Base-by-base conservation (phyloP, 2,329 filamentous ascomycete genomes). In the Dactylellina cionopaga region DNA sequence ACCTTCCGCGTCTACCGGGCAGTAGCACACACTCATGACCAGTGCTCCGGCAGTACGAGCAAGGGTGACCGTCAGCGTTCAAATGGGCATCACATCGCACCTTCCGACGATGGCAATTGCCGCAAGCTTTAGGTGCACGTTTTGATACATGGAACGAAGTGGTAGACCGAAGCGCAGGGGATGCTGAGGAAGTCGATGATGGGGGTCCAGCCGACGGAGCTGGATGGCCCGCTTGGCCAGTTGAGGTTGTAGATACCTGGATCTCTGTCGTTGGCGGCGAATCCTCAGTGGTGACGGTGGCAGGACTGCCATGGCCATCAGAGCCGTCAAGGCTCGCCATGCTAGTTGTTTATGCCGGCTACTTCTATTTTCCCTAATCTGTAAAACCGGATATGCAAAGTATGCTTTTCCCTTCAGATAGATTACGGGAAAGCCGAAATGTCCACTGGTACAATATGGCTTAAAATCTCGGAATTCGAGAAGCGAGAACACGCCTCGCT, bases 281-380 rank as follows among this genome's bases (percentile, higher is more conserved):
- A 19, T 72, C 59, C 7, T 65, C 68, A 22, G 68, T 60, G 15
- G 68, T 59, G 29, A 29, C 54, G 29, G 68, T 59, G 33, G 52
- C 68, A 52, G 68, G 68, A 31, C 68, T 72, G 52, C 22, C 68
- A 22, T 54, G 52, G 37, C 59, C 59, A 9, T 72, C 68, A 51
- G 68, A 72, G 68, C 68, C 68, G 46, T 72, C 68, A 29, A 72
- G 68, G 59, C 68, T 72, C 46, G 68, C 68, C 68, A 72, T 72
- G 39, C 52, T 59, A 19, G 41, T n/a, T n/a, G n/a, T n/a, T n/a
- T n/a, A 29, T 27, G 31, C 29, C 52, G 24, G 43, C 59, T 54
- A 37, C 51, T 27, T 33, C 31, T 64, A 44, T 19, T 33, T 49
- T 22, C 47, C 44, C 37, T 64, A 54, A 54, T 24, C 58, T 51